Conservation (phyloP, 1,284 basidiomycete genomes). For the Rhodotorula mucilaginosa region DNA sequence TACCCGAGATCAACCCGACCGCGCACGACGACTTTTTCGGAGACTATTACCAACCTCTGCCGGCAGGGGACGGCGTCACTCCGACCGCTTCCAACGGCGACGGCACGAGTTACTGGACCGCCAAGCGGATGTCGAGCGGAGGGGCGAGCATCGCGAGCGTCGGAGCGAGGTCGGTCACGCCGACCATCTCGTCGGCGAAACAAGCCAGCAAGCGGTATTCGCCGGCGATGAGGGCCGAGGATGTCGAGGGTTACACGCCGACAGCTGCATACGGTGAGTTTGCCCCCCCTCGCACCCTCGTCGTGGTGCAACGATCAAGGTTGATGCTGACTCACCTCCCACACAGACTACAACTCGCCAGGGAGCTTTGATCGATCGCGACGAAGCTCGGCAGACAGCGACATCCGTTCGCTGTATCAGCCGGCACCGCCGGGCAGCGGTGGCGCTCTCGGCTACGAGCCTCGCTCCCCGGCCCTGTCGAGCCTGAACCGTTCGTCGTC, state of each 20-base stretch:
- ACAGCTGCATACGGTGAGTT: background rate
- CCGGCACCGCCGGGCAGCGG: background rate
- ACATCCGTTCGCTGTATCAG: slow-evolving; percentile 28
- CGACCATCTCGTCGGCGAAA: slow-evolving; percentile 4
- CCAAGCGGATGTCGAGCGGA: background rate
- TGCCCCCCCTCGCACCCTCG: background rate
- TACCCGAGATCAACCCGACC: slow-evolving; percentile 21
- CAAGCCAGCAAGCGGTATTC: slow-evolving; percentile 2
- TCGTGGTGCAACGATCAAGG: background rate
- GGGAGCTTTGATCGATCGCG: slow-evolving; percentile 24
- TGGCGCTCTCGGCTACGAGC: slow-evolving; percentile 5
- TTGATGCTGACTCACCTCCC: no score
- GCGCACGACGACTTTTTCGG: slow-evolving; percentile 33
- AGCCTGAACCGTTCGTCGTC: slow-evolving; percentile 19
- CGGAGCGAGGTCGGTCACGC: slow-evolving; percentile 9
- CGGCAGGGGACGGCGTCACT: background rate
- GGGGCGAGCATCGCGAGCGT: background rate
- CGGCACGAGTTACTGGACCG: background rate
- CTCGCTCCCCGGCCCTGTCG: slow-evolving; percentile 1
- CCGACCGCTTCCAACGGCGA: background rate
- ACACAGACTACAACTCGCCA: background rate
- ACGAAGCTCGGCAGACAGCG: slow-evolving; percentile 33
- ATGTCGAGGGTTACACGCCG: slow-evolving; percentile 7
- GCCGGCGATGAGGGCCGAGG: slow-evolving; percentile 3
- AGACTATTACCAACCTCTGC: background rate